Evolutionary conservation across 2,329 filamentous ascomycete genomes (phyloP).

Genomic region (Trichoderma aggressivum): DNA sequence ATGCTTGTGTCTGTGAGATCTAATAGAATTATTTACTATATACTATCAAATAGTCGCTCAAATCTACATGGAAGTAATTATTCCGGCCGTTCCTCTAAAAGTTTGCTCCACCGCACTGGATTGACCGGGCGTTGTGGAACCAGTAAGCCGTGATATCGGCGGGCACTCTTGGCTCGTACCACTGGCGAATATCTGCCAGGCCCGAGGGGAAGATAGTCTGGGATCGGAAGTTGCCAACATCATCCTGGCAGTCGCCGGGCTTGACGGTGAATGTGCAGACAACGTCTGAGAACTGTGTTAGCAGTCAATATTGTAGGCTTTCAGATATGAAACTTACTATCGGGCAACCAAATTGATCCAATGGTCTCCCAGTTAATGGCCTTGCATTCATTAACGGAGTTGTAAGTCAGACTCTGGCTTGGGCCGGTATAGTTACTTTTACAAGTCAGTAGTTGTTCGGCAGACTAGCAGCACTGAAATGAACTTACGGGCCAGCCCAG

Average conservation of each 20-base stretch:
- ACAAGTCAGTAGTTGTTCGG: background rate
- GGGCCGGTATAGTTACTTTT: conserved; percentile 10
- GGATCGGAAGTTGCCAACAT: conserved; percentile 3
- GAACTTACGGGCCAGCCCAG: conserved; percentile 6
- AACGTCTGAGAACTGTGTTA: background rate
- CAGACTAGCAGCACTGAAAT: background rate
- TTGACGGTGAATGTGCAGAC: conserved; percentile 12
- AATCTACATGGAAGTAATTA: background rate
- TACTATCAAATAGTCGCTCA: background rate
- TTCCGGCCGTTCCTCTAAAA: background rate
- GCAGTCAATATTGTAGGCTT: background rate
- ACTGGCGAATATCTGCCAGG: conserved; percentile 2
- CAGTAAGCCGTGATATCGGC: background rate
- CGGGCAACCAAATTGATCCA: conserved; percentile 5
- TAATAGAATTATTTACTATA: background rate
- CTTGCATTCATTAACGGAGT: background rate
- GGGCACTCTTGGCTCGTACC: background rate
- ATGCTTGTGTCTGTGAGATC: background rate
- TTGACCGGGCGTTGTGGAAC: conserved; percentile 5
- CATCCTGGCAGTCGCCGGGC: conserved; percentile 7
- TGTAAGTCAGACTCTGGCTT: background rate
- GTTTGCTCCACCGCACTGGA: conserved; percentile 1
- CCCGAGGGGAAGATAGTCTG: conserved; percentile 5
- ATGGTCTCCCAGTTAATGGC: background rate
- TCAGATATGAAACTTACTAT: background rate